Evolutionary conservation across 768 basidiomycete species (phyloP).

Genomic region (Suillus sp.): DNA sequence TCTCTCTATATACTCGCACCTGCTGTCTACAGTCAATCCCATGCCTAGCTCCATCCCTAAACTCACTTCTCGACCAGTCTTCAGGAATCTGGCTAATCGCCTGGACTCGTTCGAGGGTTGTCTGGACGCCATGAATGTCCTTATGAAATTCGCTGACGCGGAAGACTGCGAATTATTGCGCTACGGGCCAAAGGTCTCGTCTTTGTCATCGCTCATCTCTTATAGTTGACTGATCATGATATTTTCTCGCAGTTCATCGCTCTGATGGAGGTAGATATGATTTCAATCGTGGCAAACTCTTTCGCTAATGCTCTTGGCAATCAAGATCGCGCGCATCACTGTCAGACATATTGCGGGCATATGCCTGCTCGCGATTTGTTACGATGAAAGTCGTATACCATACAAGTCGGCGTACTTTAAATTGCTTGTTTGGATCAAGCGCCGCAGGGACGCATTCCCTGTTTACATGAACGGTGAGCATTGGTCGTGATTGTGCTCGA

Average conservation of each 20-base stretch:
- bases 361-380: constrained; percentile 49
- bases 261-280: constrained; percentile 50
- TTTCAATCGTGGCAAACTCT: not conserved
- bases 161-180: constrained; percentile 23
- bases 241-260: constrained; percentile 42
- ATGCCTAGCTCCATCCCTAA: constrained; percentile 14
- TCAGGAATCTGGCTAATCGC: constrained; percentile 28
- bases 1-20: not conserved
- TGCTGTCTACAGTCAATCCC: not conserved
- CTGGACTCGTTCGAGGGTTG: constrained; percentile 31
- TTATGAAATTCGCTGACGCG: constrained; percentile 22
- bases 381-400: constrained; percentile 36
- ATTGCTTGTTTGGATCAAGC: constrained; percentile 44
- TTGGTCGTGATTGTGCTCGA: not conserved
- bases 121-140: constrained; percentile 28
- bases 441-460: constrained; percentile 31
- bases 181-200: constrained; percentile 30
- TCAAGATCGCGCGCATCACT: constrained; percentile 49
- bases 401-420: constrained; percentile 53
- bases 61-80: constrained; percentile 25
- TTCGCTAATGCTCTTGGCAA: not conserved
- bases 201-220: not conserved
- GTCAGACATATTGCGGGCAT: constrained; percentile 44
- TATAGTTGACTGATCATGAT: constrained; percentile 13
- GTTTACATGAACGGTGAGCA: constrained; percentile 29